These are phyloP conservation scores for Eutrema salsugineum DNA, from an alignment of 441 rosid genomes.

Conservation along the genomic window DNA sequence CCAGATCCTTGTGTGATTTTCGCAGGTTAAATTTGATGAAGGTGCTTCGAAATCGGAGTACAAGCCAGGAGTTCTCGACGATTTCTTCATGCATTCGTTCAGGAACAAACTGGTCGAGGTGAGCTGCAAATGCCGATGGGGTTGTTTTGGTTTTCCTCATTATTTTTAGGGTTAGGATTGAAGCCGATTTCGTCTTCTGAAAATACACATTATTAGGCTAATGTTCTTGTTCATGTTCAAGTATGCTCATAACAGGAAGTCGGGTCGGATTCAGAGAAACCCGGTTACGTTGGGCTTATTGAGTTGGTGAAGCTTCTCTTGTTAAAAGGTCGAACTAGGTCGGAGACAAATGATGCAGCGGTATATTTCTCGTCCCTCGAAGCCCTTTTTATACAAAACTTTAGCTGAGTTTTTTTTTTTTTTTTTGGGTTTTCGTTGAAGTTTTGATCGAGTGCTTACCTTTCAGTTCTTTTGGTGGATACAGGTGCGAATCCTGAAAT, in stretches of 20 bases:
- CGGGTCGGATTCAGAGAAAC: conserved; percentile 86
- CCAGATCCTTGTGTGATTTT: neutral
- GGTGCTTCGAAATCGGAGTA: conserved; percentile 35
- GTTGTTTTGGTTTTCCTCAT: neutral
- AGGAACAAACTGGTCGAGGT: conserved; percentile 67
- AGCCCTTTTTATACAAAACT: neutral
- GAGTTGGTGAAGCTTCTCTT: conserved; percentile 66
- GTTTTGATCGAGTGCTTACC: neutral
- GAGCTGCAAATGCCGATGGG: conserved; percentile 5
- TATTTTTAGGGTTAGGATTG: neutral
- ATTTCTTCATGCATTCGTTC: conserved; percentile 56
- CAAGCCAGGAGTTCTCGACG: conserved; percentile 47
- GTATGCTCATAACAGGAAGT: conserved; percentile 61
- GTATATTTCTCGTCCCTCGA: conserved; percentile 31
- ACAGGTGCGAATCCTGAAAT: conserved; percentile 67
- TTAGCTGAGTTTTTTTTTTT: neutral
- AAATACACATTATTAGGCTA: neutral
- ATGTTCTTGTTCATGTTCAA: conserved; percentile 21
- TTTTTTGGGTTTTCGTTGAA: neutral
- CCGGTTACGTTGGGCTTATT: conserved; percentile 76
- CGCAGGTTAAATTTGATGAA: conserved; percentile 38
- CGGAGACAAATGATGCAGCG: conserved; percentile 63
- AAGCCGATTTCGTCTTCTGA: neutral
- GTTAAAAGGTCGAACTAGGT: conserved; percentile 51
- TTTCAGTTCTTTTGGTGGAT: neutral